Evolutionary conservation across 768 basidiomycete species (phyloP).

Genomic region (Suillus sp.): DNA sequence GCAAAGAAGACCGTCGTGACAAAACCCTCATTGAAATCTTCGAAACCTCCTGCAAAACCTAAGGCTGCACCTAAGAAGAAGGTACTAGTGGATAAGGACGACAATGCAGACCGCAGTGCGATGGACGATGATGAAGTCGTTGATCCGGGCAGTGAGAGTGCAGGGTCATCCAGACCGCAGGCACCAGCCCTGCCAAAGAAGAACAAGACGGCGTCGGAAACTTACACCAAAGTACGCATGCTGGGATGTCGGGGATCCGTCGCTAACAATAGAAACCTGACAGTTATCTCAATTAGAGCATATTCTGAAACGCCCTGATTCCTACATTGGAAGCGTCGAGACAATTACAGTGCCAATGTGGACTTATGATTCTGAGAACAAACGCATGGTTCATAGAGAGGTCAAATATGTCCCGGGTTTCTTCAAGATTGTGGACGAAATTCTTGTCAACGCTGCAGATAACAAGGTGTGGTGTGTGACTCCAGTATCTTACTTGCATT

Average conservation of each 20-base stretch:
- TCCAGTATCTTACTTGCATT: conserved; percentile 19
- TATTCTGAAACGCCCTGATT: conserved; percentile 87
- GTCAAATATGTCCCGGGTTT: conserved; percentile 95
- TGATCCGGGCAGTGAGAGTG: conserved; percentile 44
- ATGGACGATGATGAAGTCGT: conserved; percentile 41
- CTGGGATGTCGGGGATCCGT: background rate
- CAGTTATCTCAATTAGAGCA: conserved; percentile 96
- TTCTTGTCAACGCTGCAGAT: conserved; percentile 98
- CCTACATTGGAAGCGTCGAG: conserved; percentile 97
- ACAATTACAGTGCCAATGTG: conserved; percentile 86
- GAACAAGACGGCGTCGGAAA: conserved; percentile 84
- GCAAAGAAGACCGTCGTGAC: conserved; percentile 39
- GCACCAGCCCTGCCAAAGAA: conserved; percentile 52
- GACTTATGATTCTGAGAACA: conserved; percentile 85
- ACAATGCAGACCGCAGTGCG: conserved; percentile 55
- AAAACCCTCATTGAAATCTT: conserved; percentile 44
- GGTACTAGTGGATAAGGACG: conserved; percentile 63
- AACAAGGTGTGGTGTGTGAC: conserved; percentile 71
- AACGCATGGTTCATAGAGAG: conserved; percentile 81
- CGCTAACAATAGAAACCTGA: conserved; percentile 12
- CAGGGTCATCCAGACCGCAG: conserved; percentile 26
- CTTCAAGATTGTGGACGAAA: conserved; percentile 99
- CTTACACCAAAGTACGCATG: conserved; percentile 76
- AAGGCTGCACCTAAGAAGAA: conserved; percentile 71
- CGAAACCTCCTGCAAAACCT: conserved; percentile 49